Percentiles rank a stretch among this genome's conserved stretches.
Conservation (phyloP, 768 basidiomycete species). For the Lactifluus volemus region DNA sequence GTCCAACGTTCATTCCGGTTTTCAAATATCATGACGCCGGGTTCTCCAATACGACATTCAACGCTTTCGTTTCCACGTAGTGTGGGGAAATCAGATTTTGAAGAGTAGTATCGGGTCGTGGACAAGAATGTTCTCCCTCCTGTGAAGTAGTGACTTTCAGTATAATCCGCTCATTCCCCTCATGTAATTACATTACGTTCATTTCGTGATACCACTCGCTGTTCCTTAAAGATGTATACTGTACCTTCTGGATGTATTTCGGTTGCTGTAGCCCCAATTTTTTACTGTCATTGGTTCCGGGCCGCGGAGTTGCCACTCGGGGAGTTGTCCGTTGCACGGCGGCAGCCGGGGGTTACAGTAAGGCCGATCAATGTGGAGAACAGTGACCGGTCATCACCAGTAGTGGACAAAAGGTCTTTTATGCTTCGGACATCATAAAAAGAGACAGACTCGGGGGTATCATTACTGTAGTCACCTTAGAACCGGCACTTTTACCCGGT, state of each 20-base stretch:
- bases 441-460: neutral
- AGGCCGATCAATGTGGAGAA: neutral
- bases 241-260: too few relatives aligned
- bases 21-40: neutral
- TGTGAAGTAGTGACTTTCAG: neutral
- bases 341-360: neutral
- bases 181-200: slow-evolving; percentile 3
- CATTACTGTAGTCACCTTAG: neutral
- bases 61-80: slow-evolving; percentile 9
- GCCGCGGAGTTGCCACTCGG: slow-evolving; percentile 1
- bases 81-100: slow-evolving; percentile 8
- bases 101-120: neutral
- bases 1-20: neutral
- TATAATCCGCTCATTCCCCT: neutral
- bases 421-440: too few relatives aligned
- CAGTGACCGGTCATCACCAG: neutral
- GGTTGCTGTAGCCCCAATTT: neutral
- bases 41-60: neutral
- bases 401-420: neutral
- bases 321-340: neutral
- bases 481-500: neutral
- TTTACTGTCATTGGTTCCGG: neutral
- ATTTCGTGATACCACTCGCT: neutral
- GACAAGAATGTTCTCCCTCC: neutral
- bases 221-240: neutral